phyloP scores from a whole-genome alignment of 2,329 filamentous ascomycete species.

The Beauveria rudraprayagi region DNA sequence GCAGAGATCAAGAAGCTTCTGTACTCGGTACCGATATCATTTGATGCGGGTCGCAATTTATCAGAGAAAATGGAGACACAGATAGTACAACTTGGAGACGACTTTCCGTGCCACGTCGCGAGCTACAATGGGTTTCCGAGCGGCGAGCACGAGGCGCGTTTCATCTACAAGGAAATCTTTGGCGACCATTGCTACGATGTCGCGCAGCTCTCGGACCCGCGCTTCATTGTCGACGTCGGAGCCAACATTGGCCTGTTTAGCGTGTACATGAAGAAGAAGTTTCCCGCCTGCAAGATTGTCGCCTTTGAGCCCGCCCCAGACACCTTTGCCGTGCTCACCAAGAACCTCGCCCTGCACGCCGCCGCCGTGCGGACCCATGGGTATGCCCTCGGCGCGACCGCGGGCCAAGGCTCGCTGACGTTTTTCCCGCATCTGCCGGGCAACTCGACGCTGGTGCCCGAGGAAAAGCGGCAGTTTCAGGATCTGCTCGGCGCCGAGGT shows the following conservation, averaged over 20 bases:
- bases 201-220: conserved; percentile 7
- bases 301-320: conserved; percentile 20
- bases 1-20: neutral
- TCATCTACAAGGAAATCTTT: conserved; percentile 19
- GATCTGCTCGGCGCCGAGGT: neutral
- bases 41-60: neutral
- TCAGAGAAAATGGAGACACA: neutral
- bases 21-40: neutral
- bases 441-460: conserved; percentile 17
- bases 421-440: conserved; percentile 17
- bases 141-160: conserved; percentile 13
- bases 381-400: conserved; percentile 12
- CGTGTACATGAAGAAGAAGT: conserved; percentile 19
- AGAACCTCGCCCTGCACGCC: conserved; percentile 16
- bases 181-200: conserved; percentile 18
- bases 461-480: conserved; percentile 12
- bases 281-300: conserved; percentile 16
- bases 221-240: conserved; percentile 19
- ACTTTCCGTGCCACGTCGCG: conserved; percentile 1
- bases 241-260: conserved; percentile 21
- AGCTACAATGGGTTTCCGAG: conserved; percentile 2
- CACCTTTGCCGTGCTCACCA: conserved; percentile 13
- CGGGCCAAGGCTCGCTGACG: conserved; percentile 11
- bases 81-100: neutral
- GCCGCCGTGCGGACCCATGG: conserved; percentile 9